A percentile compares a stretch with the other conserved stretches of the same genome.
Conservation (phyloP, 129 eudicot genomes). For the Glebionis coronaria region DNA sequence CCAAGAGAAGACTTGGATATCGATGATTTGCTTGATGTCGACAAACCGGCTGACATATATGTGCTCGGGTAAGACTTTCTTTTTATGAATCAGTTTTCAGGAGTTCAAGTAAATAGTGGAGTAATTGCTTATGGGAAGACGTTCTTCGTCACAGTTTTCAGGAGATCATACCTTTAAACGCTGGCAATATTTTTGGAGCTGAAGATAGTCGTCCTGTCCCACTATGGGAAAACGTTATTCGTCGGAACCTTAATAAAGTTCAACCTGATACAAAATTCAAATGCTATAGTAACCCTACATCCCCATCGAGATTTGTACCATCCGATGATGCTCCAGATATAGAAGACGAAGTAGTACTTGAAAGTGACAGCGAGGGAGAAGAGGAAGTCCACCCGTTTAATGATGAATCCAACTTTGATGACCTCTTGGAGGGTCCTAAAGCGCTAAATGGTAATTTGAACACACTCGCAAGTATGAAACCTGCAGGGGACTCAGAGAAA, state of each 20-base stretch:
- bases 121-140: too few relatives aligned
- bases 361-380: constrained; percentile 70
- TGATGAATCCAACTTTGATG: constrained; percentile 53
- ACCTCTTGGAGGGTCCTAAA: constrained; percentile 28
- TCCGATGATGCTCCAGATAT: constrained; percentile 67
- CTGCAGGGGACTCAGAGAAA: constrained; percentile 31
- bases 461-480: constrained; percentile 7
- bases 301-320: constrained; percentile 85
- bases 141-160: constrained; percentile 21
- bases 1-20: constrained; percentile 85
- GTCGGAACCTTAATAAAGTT: constrained; percentile 60
- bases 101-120: too few relatives aligned
- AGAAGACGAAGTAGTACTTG: constrained; percentile 67
- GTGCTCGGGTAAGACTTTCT: constrained; percentile 73
- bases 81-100: too few relatives aligned
- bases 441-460: constrained; percentile 15
- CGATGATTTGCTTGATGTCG: constrained; percentile 60
- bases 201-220: constrained; percentile 85
- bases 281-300: constrained; percentile 84
- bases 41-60: constrained; percentile 84
- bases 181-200: constrained; percentile 89
- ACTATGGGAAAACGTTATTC: constrained; percentile 86
- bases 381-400: constrained; percentile 67
- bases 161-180: constrained; percentile 87
- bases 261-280: constrained; percentile 48